Conservation (phyloP, 176 grass and related monocot genomes). For the Oryza brachyantha region DNA sequence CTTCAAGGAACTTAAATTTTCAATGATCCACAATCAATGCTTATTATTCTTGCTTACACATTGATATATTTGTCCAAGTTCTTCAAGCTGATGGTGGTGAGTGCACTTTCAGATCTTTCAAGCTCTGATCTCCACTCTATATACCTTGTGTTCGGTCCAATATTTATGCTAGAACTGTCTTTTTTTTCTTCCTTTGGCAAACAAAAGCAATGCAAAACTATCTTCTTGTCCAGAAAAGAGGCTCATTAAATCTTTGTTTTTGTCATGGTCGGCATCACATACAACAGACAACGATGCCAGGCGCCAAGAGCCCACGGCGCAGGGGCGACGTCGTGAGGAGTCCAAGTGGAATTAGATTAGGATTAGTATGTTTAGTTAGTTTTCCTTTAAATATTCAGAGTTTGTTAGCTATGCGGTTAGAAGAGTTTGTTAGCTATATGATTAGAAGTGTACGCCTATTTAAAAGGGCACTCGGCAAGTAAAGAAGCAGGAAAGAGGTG, state of each 20-base stretch:
- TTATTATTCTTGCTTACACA: slow-evolving; percentile 45
- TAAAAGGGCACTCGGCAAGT: too few species aligned
- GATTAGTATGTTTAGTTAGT: too few species aligned
- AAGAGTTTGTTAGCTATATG: too few species aligned
- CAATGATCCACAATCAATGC: slow-evolving; percentile 1
- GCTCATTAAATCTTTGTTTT: slow-evolving; percentile 6
- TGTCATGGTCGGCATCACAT: too few species aligned
- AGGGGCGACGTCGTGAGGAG: too few species aligned
- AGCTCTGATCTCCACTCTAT: not conserved
- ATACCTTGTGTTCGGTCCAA: not conserved
- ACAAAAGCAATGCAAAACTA: slow-evolving; percentile 8
- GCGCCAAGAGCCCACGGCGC: too few species aligned
- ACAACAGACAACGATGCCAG: too few species aligned
- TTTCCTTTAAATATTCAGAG: too few species aligned
- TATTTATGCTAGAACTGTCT: slow-evolving; percentile 10
- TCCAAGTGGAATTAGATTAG: too few species aligned
- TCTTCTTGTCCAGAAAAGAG: not conserved
- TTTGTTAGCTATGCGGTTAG: too few species aligned
- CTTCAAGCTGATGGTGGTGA: slow-evolving; percentile 98
- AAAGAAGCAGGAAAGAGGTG: too few species aligned
- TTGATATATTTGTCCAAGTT: slow-evolving; percentile 98
- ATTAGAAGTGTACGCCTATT: too few species aligned
- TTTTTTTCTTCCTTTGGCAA: not conserved
- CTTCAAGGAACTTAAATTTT: slow-evolving; percentile 4
- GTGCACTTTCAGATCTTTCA: not conserved